Conservation (phyloP, 2,329 filamentous ascomycete species). For the Blastomyces gilchristii region DNA sequence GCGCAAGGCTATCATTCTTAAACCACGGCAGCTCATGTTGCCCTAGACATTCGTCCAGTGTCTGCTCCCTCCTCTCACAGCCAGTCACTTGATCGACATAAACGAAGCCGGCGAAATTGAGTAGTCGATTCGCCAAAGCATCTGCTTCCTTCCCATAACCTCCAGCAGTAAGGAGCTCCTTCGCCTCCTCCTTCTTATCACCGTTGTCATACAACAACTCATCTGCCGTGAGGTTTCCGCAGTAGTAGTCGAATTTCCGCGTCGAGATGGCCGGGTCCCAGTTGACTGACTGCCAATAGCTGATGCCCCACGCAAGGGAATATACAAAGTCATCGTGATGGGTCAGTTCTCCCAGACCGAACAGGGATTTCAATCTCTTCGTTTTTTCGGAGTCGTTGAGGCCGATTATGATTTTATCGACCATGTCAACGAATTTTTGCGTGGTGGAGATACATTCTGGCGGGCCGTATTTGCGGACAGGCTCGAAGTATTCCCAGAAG, state of each 20-base stretch:
- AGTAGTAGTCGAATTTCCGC: conserved; percentile 44
- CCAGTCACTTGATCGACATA: conserved; percentile 34
- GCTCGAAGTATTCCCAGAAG: conserved; percentile 58
- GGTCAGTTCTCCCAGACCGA: conserved; percentile 38
- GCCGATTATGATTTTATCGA: conserved; percentile 49
- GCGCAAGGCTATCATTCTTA: conserved; percentile 33
- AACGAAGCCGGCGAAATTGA: conserved; percentile 50
- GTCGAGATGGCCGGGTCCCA: conserved; percentile 50
- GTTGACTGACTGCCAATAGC: conserved; percentile 45
- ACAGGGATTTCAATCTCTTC: conserved; percentile 43
- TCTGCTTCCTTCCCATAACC: conserved; percentile 37
- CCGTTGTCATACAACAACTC: conserved; percentile 35
- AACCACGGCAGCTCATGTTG: conserved; percentile 40
- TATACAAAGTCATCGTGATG: conserved; percentile 46
- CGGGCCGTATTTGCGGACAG: conserved; percentile 47
- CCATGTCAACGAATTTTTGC: conserved; percentile 49
- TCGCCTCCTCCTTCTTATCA: conserved; percentile 30
- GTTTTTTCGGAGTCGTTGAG: conserved; percentile 37
- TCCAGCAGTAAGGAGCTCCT: conserved; percentile 38
- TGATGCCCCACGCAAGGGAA: conserved; percentile 36
- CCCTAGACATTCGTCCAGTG: conserved; percentile 45
- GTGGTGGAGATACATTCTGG: conserved; percentile 55
- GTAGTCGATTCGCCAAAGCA: conserved; percentile 39
- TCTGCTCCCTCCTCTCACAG: conserved; percentile 28
- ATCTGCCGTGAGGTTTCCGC: conserved; percentile 44